A percentile compares a stretch with the other conserved stretches of the same genome.
phyloP scores from a whole-genome alignment of 2,329 filamentous ascomycete species.

The Akanthomyces dipterigenus region DNA sequence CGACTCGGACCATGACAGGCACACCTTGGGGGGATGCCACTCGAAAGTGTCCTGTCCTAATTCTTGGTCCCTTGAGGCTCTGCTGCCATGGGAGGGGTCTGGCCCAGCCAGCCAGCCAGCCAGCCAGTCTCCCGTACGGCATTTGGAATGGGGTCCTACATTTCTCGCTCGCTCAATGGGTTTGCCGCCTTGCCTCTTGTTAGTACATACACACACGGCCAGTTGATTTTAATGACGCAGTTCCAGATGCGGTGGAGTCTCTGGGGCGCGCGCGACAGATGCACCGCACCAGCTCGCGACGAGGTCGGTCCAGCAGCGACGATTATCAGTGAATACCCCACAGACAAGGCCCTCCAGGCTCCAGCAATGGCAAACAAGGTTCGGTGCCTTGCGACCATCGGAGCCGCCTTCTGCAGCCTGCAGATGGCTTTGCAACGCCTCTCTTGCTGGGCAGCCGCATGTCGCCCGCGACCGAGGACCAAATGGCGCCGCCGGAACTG shows the following conservation, averaged over 20 bases:
- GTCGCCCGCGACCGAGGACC: slow-evolving; percentile 6
- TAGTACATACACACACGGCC: no score
- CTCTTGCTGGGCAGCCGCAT: background rate
- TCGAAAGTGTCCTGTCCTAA: no score
- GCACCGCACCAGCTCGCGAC: background rate
- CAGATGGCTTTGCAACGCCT: background rate
- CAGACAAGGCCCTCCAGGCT: background rate
- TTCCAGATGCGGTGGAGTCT: background rate
- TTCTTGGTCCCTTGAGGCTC: background rate
- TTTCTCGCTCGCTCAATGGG: background rate
- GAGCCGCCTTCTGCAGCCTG: background rate
- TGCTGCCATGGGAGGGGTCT: background rate
- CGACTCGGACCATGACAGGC: background rate
- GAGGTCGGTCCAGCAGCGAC: background rate
- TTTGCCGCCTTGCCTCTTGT: no score
- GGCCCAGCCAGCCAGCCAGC: no score
- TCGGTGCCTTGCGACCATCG: slow-evolving; percentile 9
- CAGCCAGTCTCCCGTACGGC: background rate
- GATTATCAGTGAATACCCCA: background rate
- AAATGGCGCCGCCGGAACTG: background rate
- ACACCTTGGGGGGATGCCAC: background rate
- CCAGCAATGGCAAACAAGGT: background rate
- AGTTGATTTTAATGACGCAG: slow-evolving; percentile 8
- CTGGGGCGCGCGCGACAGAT: background rate
- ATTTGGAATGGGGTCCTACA: slow-evolving; percentile 1